phyloP scores from a whole-genome alignment of 805 yeast species.

The Candida sakaeoensis region DNA sequence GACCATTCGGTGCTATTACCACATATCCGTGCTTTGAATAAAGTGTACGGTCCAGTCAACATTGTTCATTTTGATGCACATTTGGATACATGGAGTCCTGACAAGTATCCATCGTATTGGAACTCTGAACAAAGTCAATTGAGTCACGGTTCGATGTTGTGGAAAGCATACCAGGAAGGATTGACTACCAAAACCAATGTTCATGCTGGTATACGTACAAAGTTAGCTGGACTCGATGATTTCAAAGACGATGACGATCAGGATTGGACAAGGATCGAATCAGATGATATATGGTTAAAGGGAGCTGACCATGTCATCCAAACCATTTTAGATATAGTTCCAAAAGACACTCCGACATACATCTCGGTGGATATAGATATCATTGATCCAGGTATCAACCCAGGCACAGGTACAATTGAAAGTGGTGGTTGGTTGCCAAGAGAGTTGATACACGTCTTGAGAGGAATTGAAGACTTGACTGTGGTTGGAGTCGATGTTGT shows the following conservation, averaged over 20 bases:
- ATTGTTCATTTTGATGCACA: conserved; percentile 85
- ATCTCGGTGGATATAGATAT: conserved; percentile 74
- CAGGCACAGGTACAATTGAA: conserved; percentile 59
- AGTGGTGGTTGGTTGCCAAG: conserved; percentile 59
- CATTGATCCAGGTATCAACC: conserved; percentile 54
- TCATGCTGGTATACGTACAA: conserved; percentile 76
- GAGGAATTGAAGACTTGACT: conserved; percentile 41
- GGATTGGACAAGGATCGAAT: conserved; percentile 64
- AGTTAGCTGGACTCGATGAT: conserved; percentile 62
- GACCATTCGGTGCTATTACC: conserved; percentile 78
- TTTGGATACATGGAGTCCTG: conserved; percentile 78
- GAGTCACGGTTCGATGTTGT: conserved; percentile 84
- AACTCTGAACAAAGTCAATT: conserved; percentile 53
- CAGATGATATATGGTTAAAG: conserved; percentile 69
- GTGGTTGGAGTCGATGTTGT: conserved; percentile 56
- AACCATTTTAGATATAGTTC: conserved; percentile 52
- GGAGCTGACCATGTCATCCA: conserved; percentile 59
- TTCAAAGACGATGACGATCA: conserved; percentile 63
- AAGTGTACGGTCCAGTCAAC: conserved; percentile 62
- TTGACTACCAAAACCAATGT: conserved; percentile 55
- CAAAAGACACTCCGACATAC: conserved; percentile 65
- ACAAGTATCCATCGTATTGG: conserved; percentile 64
- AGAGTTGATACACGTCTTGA: conserved; percentile 46
- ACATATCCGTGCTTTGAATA: conserved; percentile 60
- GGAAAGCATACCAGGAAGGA: conserved; percentile 76